phyloP scores from a whole-genome alignment of 2,329 filamentous ascomycete genomes.

The Pyricularia pennisetigena region DNA sequence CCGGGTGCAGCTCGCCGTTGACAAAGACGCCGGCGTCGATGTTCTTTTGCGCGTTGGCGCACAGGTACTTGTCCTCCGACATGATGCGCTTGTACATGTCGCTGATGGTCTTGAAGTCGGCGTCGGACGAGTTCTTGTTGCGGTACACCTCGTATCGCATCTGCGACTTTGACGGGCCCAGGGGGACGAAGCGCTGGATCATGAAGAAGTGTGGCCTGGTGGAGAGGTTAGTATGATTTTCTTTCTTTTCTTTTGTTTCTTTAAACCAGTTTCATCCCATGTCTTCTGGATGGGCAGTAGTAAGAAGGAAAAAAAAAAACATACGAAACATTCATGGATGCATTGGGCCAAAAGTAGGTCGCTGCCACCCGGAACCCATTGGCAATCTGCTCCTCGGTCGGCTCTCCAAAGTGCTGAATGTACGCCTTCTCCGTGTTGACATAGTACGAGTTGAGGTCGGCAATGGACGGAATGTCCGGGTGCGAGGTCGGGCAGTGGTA shows the following conservation, averaged over 20 bases:
- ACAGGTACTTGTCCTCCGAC: constrained; percentile 55
- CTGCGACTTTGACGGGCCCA: constrained; percentile 33
- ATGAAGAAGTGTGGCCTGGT: constrained; percentile 51
- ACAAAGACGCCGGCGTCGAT: constrained; percentile 51
- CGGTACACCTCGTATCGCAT: constrained; percentile 57
- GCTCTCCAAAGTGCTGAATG: constrained; percentile 39
- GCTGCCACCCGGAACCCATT: constrained; percentile 33
- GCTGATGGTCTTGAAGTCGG: constrained; percentile 46
- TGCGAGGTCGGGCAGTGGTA: constrained; percentile 53
- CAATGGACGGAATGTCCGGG: constrained; percentile 45
- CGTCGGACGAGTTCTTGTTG: constrained; percentile 48
- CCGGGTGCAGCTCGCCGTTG: constrained; percentile 53
- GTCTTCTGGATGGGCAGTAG: no score
- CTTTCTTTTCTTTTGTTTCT: neutral
- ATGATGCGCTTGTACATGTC: constrained; percentile 54
- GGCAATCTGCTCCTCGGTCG: constrained; percentile 35
- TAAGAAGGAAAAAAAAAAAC: no score
- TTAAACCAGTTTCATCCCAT: no score
- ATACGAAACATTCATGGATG: constrained; percentile 39
- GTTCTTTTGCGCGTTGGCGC: constrained; percentile 48
- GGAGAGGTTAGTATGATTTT: neutral
- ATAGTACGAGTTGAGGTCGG: constrained; percentile 44
- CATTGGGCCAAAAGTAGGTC: constrained; percentile 41
- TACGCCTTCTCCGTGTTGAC: constrained; percentile 36
- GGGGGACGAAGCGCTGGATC: constrained; percentile 52